These are phyloP conservation scores for Colletotrichum destructivum DNA, from an alignment of 2,329 filamentous ascomycete genomes.

Conservation along the genomic window DNA sequence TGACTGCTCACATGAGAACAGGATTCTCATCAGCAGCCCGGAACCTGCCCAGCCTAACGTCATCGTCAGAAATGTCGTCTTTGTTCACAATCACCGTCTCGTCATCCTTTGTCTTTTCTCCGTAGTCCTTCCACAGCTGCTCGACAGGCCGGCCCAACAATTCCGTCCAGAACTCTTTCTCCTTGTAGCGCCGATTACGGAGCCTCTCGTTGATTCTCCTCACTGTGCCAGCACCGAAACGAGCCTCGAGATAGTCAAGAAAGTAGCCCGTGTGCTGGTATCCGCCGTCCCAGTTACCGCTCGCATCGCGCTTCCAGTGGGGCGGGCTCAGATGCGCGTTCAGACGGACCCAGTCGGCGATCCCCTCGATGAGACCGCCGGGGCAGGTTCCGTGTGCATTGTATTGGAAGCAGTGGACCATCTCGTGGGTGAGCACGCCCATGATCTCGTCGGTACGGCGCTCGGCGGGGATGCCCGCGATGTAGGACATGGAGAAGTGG, in stretches of 20 bases:
- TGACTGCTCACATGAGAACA: neutral
- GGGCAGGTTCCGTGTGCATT: constrained; percentile 75
- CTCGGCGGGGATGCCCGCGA: constrained; percentile 63
- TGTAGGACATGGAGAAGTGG: constrained; percentile 86
- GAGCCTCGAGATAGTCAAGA: constrained; percentile 84
- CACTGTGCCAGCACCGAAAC: constrained; percentile 73
- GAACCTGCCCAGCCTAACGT: constrained; percentile 34
- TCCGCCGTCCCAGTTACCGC: constrained; percentile 84
- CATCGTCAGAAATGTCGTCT: constrained; percentile 44
- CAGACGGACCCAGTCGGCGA: constrained; percentile 93
- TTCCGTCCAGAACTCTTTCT: constrained; percentile 76
- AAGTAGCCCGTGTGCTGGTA: constrained; percentile 96
- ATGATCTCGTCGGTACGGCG: constrained; percentile 75
- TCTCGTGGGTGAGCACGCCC: constrained; percentile 91
- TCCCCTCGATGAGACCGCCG: constrained; percentile 88
- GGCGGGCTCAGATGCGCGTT: constrained; percentile 80
- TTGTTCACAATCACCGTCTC: constrained; percentile 45
- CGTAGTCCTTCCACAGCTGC: constrained; percentile 84
- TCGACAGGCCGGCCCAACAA: constrained; percentile 77
- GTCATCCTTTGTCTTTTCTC: constrained; percentile 48
- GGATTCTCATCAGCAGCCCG: constrained; percentile 29
- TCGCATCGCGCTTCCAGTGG: constrained; percentile 80
- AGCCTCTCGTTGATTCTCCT: constrained; percentile 78
- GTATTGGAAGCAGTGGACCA: constrained; percentile 95
- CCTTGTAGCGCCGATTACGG: constrained; percentile 73